A percentile compares a stretch with the other conserved stretches of the same genome.
phyloP scores from a whole-genome alignment of 768 basidiomycete species.

The Terana coerulea region DNA sequence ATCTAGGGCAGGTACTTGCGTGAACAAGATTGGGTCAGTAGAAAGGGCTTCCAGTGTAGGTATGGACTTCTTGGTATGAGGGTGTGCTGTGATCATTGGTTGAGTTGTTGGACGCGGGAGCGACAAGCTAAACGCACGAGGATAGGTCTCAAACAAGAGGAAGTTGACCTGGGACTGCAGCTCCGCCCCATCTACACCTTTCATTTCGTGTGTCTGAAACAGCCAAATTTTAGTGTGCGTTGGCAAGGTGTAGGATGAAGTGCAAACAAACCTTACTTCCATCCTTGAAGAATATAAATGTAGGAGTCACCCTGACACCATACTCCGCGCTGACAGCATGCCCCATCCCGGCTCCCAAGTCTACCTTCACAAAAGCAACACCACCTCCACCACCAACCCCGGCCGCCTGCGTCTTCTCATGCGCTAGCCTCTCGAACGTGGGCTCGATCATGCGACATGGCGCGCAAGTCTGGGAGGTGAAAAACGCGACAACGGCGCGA shows the following conservation, averaged over 20 bases:
- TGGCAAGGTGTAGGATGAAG: neutral
- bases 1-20: slow-evolving; percentile 66
- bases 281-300: slow-evolving; percentile 83
- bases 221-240: neutral
- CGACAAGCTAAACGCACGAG: slow-evolving; percentile 71
- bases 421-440: slow-evolving; percentile 73
- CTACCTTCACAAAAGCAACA: slow-evolving; percentile 81
- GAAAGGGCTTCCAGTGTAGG: slow-evolving; percentile 60
- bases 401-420: slow-evolving; percentile 42
- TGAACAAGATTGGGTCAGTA: slow-evolving; percentile 72
- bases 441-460: slow-evolving; percentile 86
- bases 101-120: neutral
- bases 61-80: slow-evolving; percentile 59
- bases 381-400: slow-evolving; percentile 29
- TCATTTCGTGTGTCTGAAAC: slow-evolving; percentile 60
- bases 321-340: slow-evolving; percentile 55
- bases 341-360: slow-evolving; percentile 69
- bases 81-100: slow-evolving; percentile 53
- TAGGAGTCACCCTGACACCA: slow-evolving; percentile 76
- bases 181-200: slow-evolving; percentile 67
- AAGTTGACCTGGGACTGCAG: slow-evolving; percentile 71
- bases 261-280: slow-evolving; percentile 55
- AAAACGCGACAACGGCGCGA: slow-evolving; percentile 74
- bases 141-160: slow-evolving; percentile 72
- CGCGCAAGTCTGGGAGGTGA: slow-evolving; percentile 71